Evolutionary conservation across 192 early-diverging fungal genomes (phyloP).

Genomic region (Mortierella antarctica): DNA sequence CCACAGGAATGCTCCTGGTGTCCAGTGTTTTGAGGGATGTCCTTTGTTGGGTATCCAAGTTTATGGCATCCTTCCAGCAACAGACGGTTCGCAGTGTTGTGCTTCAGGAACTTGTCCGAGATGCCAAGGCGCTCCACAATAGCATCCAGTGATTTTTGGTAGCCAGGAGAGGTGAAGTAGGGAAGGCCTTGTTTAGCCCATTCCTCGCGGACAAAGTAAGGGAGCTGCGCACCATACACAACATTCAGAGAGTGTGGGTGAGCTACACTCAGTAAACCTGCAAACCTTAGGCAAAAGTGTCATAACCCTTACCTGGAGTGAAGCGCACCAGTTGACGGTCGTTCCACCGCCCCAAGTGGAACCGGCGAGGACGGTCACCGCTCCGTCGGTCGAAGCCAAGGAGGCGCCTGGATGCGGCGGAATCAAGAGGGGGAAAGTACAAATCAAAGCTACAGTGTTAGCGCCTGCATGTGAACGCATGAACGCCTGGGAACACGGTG

Average conservation of each 20-base stretch:
- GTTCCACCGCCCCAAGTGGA: constrained; percentile 82
- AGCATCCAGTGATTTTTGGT: constrained; percentile 61
- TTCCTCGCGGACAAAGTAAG: constrained; percentile 75
- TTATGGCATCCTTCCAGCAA: constrained; percentile 75
- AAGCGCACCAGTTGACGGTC: constrained; percentile 74
- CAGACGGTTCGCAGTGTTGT: constrained; percentile 72
- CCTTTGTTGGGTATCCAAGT: constrained; percentile 65
- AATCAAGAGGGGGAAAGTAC: background rate
- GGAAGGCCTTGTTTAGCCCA: constrained; percentile 74
- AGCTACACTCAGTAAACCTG: background rate
- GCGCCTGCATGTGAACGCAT: background rate
- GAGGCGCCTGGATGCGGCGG: constrained; percentile 32
- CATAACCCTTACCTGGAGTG: constrained; percentile 54
- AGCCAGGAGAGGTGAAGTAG: constrained; percentile 66
- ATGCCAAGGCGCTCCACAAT: constrained; percentile 69
- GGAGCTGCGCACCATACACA: constrained; percentile 47
- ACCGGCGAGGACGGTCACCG: constrained; percentile 68
- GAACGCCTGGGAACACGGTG: background rate
- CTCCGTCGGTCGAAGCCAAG: constrained; percentile 62
- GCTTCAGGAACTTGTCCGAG: constrained; percentile 60
- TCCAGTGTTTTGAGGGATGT: constrained; percentile 77
- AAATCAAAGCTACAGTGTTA: background rate
- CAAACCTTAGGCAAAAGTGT: background rate
- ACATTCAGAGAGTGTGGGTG: constrained; percentile 12
- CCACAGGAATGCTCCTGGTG: constrained; percentile 65